Percentiles rank a stretch among this genome's conserved stretches.
These are phyloP conservation scores for Podospora pseudopauciseta DNA, from an alignment of 495 filamentous ascomycete genomes.

Conservation along the genomic window DNA sequence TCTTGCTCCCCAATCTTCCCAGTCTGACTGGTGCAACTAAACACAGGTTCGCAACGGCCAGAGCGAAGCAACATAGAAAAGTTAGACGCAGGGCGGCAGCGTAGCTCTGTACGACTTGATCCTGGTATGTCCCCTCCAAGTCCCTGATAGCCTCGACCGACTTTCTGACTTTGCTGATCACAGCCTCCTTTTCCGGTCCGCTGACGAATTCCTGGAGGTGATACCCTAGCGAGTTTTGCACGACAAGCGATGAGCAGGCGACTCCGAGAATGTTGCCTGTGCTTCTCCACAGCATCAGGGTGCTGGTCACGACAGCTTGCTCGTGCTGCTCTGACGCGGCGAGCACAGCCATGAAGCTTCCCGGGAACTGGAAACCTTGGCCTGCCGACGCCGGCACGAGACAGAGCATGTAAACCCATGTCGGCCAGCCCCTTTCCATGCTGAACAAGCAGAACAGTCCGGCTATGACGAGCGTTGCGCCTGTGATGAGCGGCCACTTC, in stretches of 20 bases:
- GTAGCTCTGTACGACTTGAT: conserved; percentile 58
- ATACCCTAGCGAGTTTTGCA: conserved; percentile 66
- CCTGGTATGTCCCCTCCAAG: conserved; percentile 30
- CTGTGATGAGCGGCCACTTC: conserved; percentile 59
- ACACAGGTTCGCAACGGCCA: conserved; percentile 48
- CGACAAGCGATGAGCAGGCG: conserved; percentile 63
- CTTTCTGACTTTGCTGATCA: conserved; percentile 38
- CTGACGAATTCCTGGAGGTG: conserved; percentile 57
- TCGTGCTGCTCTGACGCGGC: conserved; percentile 64
- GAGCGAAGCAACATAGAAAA: conserved; percentile 49
- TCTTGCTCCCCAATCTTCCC: conserved; percentile 51
- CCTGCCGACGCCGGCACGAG: conserved; percentile 60
- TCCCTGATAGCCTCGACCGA: conserved; percentile 44
- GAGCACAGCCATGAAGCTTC: conserved; percentile 63
- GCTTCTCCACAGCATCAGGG: conserved; percentile 63
- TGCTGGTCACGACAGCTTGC: conserved; percentile 71
- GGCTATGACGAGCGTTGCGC: conserved; percentile 51
- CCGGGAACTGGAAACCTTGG: conserved; percentile 62
- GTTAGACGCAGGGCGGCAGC: conserved; percentile 53
- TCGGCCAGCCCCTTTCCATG: conserved; percentile 52
- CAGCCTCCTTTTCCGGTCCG: conserved; percentile 40
- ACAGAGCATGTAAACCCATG: conserved; percentile 57
- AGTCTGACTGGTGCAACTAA: conserved; percentile 51
- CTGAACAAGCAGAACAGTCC: conserved; percentile 51
- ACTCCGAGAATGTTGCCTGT: conserved; percentile 71